Conservation (phyloP, 1,284 basidiomycete species). For the Fomitopsis pinicola region DNA sequence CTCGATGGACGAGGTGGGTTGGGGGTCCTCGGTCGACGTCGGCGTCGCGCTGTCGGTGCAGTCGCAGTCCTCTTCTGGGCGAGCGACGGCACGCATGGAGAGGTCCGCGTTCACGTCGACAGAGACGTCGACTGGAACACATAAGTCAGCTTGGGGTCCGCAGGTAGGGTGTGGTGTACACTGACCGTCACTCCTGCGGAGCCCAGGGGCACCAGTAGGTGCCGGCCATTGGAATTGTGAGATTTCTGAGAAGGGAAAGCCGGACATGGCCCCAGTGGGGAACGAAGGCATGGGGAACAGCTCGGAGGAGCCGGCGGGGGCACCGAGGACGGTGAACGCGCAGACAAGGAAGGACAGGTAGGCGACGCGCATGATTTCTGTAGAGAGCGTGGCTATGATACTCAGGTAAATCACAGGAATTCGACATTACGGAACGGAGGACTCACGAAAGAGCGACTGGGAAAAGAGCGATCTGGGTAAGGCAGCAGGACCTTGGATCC, state of each 20-base stretch:
- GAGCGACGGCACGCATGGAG: not conserved
- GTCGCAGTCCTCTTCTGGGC: not conserved
- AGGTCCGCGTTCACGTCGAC: not conserved
- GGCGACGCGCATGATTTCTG: not conserved
- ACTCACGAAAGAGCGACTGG: not conserved
- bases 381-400: not conserved
- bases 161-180: too few species aligned
- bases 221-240: too few species aligned
- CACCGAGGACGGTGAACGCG: not conserved
- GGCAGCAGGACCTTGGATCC: not conserved
- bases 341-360: constrained; percentile 1
- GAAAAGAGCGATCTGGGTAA: not conserved
- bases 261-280: not conserved
- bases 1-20: too few species aligned
- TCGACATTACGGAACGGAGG: not conserved
- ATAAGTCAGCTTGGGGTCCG: too few species aligned
- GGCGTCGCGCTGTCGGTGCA: not conserved
- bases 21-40: not conserved
- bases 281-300: not conserved
- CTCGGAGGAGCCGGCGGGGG: not conserved
- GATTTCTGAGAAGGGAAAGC: not conserved
- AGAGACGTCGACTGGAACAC: too few species aligned
- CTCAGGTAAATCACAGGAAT: not conserved
- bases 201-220: too few species aligned
- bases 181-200: too few species aligned